Conservation (phyloP, 2,329 filamentous ascomycete genomes). For the Teratosphaeria viscida region DNA sequence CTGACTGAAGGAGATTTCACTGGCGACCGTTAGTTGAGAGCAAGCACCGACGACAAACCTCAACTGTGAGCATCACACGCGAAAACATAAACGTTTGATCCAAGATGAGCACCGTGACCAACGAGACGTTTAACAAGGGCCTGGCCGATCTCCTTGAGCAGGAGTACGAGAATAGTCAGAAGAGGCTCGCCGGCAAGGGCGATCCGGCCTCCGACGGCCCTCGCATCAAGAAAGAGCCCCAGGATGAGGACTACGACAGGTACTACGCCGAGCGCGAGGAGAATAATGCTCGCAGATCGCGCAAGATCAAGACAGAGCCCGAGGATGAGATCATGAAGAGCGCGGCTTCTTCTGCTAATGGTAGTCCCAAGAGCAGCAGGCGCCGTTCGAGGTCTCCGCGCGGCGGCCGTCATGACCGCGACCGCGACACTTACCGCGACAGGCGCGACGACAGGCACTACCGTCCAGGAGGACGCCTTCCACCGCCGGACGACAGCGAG, state of each 20-base stretch:
- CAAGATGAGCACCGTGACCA: slow-evolving; percentile 4
- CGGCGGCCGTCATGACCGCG: slow-evolving; percentile 16
- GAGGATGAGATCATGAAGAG: slow-evolving; percentile 24
- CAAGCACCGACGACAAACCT: slow-evolving; percentile 1
- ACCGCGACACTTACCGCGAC: slow-evolving; percentile 11
- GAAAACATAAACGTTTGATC: slow-evolving; percentile 1
- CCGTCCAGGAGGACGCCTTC: slow-evolving; percentile 23
- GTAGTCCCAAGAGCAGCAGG: slow-evolving; percentile 24
- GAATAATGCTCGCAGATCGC: slow-evolving; percentile 25
- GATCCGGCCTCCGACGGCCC: background rate
- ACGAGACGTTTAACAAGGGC: slow-evolving; percentile 4
- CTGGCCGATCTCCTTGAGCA: slow-evolving; percentile 22
- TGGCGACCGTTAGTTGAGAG: background rate
- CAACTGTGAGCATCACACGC: slow-evolving; percentile 8
- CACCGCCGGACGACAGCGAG: slow-evolving; percentile 27
- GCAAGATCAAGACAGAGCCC: slow-evolving; percentile 11
- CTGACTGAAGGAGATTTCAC: background rate
- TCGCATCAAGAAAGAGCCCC: background rate
- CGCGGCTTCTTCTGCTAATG: slow-evolving; percentile 23
- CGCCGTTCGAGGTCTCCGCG: slow-evolving; percentile 14
- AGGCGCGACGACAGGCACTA: slow-evolving; percentile 23
- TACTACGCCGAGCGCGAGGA: slow-evolving; percentile 25
- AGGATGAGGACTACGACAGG: slow-evolving; percentile 9
- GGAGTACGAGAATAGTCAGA: slow-evolving; percentile 17
- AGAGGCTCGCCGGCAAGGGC: slow-evolving; percentile 6